These are phyloP conservation scores for Candida cerambycidarum DNA, from an alignment of 805 yeast genomes.

Conservation along the genomic window DNA sequence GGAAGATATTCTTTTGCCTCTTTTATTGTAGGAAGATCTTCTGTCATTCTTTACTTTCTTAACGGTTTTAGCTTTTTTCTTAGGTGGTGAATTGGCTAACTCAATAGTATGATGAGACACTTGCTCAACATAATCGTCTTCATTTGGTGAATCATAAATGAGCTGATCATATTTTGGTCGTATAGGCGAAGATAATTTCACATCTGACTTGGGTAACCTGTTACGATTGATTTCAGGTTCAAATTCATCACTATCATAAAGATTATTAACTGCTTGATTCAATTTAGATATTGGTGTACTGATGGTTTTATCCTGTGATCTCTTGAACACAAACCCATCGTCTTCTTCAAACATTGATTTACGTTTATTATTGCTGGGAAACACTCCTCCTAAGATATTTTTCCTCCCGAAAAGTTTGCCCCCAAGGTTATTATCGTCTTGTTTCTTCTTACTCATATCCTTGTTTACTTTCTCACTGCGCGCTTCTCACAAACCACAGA, in stretches of 20 bases:
- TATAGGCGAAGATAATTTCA: conserved; percentile 16
- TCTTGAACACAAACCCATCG: conserved; percentile 33
- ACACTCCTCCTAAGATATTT: conserved; percentile 13
- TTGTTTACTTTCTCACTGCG: conserved; percentile 5
- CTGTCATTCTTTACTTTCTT: conserved; percentile 27
- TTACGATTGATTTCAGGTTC: conserved; percentile 4
- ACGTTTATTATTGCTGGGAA: conserved; percentile 6
- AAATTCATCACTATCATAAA: conserved; percentile 16
- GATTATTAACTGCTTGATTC: conserved; percentile 18
- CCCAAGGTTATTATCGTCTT: conserved; percentile 3
- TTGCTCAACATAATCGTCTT: conserved; percentile 30
- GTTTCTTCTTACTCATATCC: conserved; percentile 3
- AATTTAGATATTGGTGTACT: conserved; percentile 27
- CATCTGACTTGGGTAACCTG: not conserved
- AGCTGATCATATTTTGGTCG: conserved; percentile 17
- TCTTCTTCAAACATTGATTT: conserved; percentile 23
- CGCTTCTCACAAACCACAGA: conserved; percentile 2
- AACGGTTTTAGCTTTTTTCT: conserved; percentile 12
- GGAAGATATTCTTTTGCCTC: conserved; percentile 74
- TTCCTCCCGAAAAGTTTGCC: conserved; percentile 11
- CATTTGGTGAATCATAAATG: conserved; percentile 8
- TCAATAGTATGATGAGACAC: conserved; percentile 28
- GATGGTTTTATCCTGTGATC: conserved; percentile 18
- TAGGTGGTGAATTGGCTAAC: conserved; percentile 14
- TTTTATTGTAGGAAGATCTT: conserved; percentile 50